Base-by-base conservation (phyloP, 345 rosid species). In the Lagerstroemia speciosa region DNA sequence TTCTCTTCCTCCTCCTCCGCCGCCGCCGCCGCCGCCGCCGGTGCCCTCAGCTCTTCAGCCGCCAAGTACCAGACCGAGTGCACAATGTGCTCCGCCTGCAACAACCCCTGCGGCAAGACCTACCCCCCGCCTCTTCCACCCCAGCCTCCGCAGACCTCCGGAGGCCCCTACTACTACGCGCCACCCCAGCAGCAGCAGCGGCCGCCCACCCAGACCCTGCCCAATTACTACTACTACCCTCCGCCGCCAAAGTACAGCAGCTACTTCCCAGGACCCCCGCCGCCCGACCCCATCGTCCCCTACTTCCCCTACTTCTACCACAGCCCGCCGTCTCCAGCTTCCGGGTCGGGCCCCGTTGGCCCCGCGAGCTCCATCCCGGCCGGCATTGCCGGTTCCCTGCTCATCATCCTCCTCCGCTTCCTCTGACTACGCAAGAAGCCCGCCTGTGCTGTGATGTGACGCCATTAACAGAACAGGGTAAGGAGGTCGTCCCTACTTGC, bases 271-370 rank as follows among this genome's bases (percentile, higher is more conserved):
- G 74, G 80, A 0, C 91, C 95, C 5, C 97, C 97, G 3, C 99
- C 99, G 2, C 99, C 99, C 6, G 89, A 94, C 78, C 99, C 97
- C 1, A 89, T 94, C 67, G 99, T 94, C 19, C 99, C 99, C n/a
- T 94, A 91, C 82, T 94, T 94, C 65, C 99, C 99, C 1, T 94
- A 71, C 60, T 94, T 84, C 83, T 91, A 78, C 79, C 77, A 91
- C 75, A 82, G 2, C 62, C 95, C 97, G 10, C 89, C 86, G 45
- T 16, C 15, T 30, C 17, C 29, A 17, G 16, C 27, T 64, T 64
- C 46, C 48, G 46, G 15, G 67, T 64, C 67, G 19, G 30, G 46
- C 16, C 30, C 31, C 14, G 6, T 10, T 27, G 34, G 63, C 60
- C 60, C 11, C 24, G 29, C 11, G 60, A 26, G 60, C 63, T 7